Base-by-base conservation (phyloP, 2,329 filamentous ascomycete species). In the Cladorrhinum sp. region DNA sequence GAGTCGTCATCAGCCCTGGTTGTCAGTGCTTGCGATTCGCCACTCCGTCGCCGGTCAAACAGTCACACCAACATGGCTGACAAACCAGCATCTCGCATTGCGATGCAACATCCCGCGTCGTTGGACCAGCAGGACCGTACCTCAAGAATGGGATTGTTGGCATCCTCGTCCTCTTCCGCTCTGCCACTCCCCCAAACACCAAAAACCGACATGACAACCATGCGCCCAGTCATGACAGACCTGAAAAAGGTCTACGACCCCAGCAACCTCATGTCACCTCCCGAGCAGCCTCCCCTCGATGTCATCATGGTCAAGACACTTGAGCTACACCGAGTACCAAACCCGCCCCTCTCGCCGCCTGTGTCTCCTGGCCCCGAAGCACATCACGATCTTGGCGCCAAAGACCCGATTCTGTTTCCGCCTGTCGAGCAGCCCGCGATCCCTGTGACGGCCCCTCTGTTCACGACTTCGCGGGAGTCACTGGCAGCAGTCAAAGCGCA, bases 201-300 rank as follows among this genome's bases (percentile, higher is more conserved):
- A 23, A 65, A 58, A 21, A 63, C 59, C 30, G 61, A 65, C 16
- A 58, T 65, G 55, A 56, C 62, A 28, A 56, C 61, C 26, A 50
- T 51, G 14, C 57, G 55, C 46, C 20, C 60, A 7, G 33, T 48
- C 21, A 49, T 57, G 21, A 39, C 50, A 10, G 36, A 49, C 39
- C 23, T 66, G 3, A 80, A 77, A 69, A 82, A 80, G 65, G 67
- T 71, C 2, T 68, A 80, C 57, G 76, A 80, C 63, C 82, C 83
- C 65, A 80, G 72, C 74, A 86, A 76, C 63, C 75, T 87, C 61
- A 86, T 87, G 80, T 87, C 85, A 21, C 85, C 85, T 30, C 85
- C 85, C 21, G 84, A 86, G 39, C 76, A 76, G n/a, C 71, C 77
- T 33, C 79, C 77, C 54, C 73, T 77, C 42, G 84, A 87, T 64